Evolutionary conservation across 2,329 filamentous ascomycete species (phyloP).

Genomic region (Aspergillus piperis): DNA sequence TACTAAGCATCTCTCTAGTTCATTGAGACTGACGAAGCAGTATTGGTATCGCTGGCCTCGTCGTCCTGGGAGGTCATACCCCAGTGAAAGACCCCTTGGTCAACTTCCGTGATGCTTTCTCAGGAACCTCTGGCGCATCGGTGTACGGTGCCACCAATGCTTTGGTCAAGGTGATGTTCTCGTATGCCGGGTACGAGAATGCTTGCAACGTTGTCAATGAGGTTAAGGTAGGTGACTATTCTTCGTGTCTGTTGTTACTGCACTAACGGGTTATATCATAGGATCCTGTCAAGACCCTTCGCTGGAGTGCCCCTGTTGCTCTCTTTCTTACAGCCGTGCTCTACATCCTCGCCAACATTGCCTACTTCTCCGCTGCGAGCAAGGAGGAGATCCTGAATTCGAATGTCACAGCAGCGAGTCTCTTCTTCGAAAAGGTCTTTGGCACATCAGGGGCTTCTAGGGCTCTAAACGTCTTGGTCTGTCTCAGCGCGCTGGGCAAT

Average conservation of each 20-base stretch:
- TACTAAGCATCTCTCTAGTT: slow-evolving; percentile 8
- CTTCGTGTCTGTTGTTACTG: background rate
- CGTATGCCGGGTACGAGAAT: slow-evolving; percentile 60
- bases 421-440: slow-evolving; percentile 63
- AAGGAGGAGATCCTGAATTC: slow-evolving; percentile 57
- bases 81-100: slow-evolving; percentile 52
- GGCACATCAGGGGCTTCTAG: slow-evolving; percentile 51
- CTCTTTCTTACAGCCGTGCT: slow-evolving; percentile 55
- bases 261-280: slow-evolving; percentile 23
- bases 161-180: slow-evolving; percentile 61
- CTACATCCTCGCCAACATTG: slow-evolving; percentile 62
- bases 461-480: slow-evolving; percentile 60
- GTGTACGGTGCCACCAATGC: slow-evolving; percentile 57
- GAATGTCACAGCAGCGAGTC: slow-evolving; percentile 56
- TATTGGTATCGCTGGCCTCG: slow-evolving; percentile 61
- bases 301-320: slow-evolving; percentile 53
- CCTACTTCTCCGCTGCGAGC: slow-evolving; percentile 60
- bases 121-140: slow-evolving; percentile 47
- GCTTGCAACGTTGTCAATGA: slow-evolving; percentile 65
- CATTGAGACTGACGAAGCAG: slow-evolving; percentile 17
- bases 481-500: slow-evolving; percentile 61
- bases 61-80: slow-evolving; percentile 61
- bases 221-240: slow-evolving; percentile 46
- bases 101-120: slow-evolving; percentile 60
- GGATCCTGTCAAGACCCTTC: slow-evolving; percentile 60